Evolutionary conservation across 805 yeast genomes (phyloP), one percentile per base, ranked within the genome.

Genomic region (Wickerhamiella azymoides): DNA sequence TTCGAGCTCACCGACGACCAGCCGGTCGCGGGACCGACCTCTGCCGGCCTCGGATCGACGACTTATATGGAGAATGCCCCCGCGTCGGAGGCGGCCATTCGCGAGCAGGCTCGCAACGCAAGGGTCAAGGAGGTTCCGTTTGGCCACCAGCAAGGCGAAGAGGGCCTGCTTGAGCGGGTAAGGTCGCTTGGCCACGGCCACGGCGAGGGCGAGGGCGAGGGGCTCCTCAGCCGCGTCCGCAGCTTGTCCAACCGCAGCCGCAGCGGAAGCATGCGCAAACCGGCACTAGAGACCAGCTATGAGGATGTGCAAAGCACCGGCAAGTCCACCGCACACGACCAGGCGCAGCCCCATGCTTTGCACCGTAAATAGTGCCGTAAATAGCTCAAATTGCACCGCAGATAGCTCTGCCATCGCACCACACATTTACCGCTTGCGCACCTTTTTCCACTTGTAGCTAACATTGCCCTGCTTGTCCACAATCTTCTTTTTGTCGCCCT

Each of bases 31-130:
- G 45, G 40, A 2, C 45, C 45, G 30, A n/a, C 13, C 39, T 33
- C 39, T 1, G 71, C 80, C 40, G 98, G 98, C 1, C 70, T 92
- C 37, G 98, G 98, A 2, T 75, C 89, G 1, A 74, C 95, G 1
- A 89, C 98, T 0, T 89, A 89, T 59, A 61, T 89, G 50, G 96
- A 92, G 62, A 97, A 98, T 36, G 92, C 97, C 0, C 97, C 97
- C 10, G 98, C 96, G 4, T 64, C 80, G 45, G 62, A 63, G 24
- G 59, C 60, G 13, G 74, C 73, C 17, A 62, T 62, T 32, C 40
- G 53, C 50, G 45, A 42, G 40, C 40, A 42, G 28, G 39, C 33
- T 17, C 9, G 9, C 3, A 28, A 41, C 10, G 18, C 33, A 14
- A 14, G 16, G 10, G 21, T 21, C 10, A 24, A 24, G 16, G 18